Evolutionary conservation across 148 eudicot species (phyloP), one percentile per base, ranked within the genome.

Genomic region (Spergularia marina): DNA sequence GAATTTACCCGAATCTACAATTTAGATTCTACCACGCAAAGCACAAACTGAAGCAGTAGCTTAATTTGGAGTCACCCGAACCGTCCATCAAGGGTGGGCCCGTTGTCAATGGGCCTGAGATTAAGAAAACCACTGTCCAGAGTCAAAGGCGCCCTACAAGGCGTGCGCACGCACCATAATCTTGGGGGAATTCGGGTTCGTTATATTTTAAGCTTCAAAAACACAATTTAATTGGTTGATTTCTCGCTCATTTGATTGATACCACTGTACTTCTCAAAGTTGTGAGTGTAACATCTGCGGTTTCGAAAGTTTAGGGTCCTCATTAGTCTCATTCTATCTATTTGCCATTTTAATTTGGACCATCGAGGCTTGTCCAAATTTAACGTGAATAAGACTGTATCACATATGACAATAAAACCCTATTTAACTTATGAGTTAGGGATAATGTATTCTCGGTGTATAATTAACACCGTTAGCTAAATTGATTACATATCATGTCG

Each of bases 281-380:
- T 51, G 55, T 65, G 78, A 65, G 41, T 40, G 65, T 30, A 20
- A 75, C 72, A 41, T 66, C 6, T 66, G 34, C 70, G 78, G 78
- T 66, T 66, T 18, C 40, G 1, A 56, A 5, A 11, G 53, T 75
- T 3, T 39, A 8, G 18, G 54, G 34, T 53, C 64, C 65, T 71
- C 7, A 54, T 44, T 36, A 47, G 21, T 54, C 62, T 23, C 36
- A 0, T 30, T 30, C 36, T 2, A 30, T 30, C 36, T 23, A 30
- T 3, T 30, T 30, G 36, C 36, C 36, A 30, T 30, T 30, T 30
- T 30, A 3, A 30, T 30, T 30, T 30, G 36, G 36, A 30, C 36
- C 36, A 30, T 30, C 36, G 36, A 2, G 36, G 0, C 1, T 30
- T 30, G 36, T 30, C 2, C 1, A 30, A 30, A 30, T 30, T 30